Evolutionary conservation across 1,139 yeast species (phyloP), one percentile per base, ranked within the genome.

Genomic region (Kluyveromyces sp.): DNA sequence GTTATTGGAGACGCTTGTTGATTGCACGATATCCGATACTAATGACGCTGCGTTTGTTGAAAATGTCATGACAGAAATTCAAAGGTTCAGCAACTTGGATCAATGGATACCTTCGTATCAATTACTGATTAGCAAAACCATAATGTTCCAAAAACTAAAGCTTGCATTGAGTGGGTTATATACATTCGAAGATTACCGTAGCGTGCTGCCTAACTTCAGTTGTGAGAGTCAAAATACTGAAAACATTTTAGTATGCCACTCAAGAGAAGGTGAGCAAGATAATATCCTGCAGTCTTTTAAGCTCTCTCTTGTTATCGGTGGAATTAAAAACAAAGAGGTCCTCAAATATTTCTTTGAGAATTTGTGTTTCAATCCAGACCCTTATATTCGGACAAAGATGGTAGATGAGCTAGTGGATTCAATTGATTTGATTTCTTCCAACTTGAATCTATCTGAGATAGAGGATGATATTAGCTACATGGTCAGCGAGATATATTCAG

Each of bases 51-150:
- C 48, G 3, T 74, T 73, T 54, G 57, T 74, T 6, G 55, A 60
- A 8, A 71, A 69, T 16, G 77, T 80, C 0, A 57, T 76, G 15
- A 69, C 71, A 15, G 87, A 89, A 57, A 68, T 94, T 40, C 78
- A 80, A 43, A 72, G 97, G 49, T 75, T 82, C 48, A 79, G 80
- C 51, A 78, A 89, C 50, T 70, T 94, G 65, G 97, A 92, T 56
- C 81, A 78, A 40, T 88, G 95, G 94, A 72, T 83, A 12, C 94
- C 96, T 0, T 80, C 95, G 0, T 78, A 75, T 52, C 83, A 82
- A 38, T 67, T 75, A 33, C 59, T 73, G 36, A 69, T 87, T 9
- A 76, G 70, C 68, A 18, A 70, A 77, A 8, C 80, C 83, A 44
- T 64, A 82, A 34, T 69, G 64, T 41, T 80, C 75, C 57, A 50